A percentile compares a stretch with the other conserved stretches of the same genome.
These are phyloP conservation scores for Monilinia laxa DNA, from an alignment of 2,329 filamentous ascomycete species.

Conservation along the genomic window DNA sequence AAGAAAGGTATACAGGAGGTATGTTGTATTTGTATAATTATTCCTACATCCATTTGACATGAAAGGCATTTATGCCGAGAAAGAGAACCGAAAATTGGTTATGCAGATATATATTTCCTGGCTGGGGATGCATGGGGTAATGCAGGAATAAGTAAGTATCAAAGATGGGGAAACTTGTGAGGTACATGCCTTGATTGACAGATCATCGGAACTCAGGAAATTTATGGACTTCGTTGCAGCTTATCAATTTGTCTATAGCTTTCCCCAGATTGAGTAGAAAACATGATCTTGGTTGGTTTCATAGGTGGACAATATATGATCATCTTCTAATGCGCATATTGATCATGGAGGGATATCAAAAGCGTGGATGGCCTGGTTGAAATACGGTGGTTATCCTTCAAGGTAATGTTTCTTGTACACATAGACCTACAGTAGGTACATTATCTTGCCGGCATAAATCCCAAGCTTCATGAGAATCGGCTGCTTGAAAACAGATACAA, in stretches of 20 bases:
- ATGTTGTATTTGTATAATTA: neutral
- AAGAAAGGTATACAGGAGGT: neutral
- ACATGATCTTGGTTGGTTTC: neutral
- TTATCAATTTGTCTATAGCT: neutral
- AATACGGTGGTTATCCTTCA: too few relatives aligned
- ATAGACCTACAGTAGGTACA: too few relatives aligned
- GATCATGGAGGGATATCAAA: neutral
- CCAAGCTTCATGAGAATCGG: neutral
- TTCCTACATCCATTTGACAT: neutral
- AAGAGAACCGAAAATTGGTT: neutral
- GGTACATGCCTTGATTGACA: neutral
- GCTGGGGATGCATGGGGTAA: neutral
- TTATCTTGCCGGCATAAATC: neutral
- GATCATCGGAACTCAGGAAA: neutral
- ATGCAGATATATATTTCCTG: neutral
- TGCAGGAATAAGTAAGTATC: neutral
- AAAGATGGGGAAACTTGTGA: constrained; percentile 12
- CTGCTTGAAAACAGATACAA: neutral
- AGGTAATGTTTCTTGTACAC: neutral
- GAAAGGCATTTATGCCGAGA: neutral
- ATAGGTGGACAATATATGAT: neutral
- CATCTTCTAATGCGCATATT: neutral
- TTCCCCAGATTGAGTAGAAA: neutral
- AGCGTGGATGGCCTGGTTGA: neutral
- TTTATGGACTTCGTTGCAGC: neutral